Percentiles rank a stretch among this genome's conserved stretches.
Evolutionary conservation across 495 filamentous ascomycete species (phyloP).

Genomic region (Hypomontagnella submonticulosa): DNA sequence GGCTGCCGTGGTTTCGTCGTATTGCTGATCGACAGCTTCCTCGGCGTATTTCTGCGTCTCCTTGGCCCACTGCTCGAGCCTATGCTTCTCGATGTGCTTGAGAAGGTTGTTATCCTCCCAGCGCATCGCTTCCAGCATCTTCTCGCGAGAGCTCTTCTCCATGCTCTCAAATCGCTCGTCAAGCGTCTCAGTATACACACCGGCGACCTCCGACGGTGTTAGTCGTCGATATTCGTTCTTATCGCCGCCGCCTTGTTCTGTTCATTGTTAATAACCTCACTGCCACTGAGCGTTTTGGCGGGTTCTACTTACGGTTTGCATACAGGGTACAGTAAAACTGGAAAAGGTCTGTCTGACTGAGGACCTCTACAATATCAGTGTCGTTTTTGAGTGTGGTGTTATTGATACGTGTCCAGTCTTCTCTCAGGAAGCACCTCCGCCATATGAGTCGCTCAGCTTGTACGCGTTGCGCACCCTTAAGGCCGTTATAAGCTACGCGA

Average conservation of each 20-base stretch:
- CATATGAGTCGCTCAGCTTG: constrained; percentile 78
- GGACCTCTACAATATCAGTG: constrained; percentile 53
- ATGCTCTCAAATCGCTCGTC: constrained; percentile 63
- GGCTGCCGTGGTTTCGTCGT: constrained; percentile 40
- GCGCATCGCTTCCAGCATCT: constrained; percentile 63
- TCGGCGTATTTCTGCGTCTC: constrained; percentile 57
- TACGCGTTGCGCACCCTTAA: constrained; percentile 62
- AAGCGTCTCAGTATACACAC: constrained; percentile 63
- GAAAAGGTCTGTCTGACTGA: constrained; percentile 64
- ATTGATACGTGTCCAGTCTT: constrained; percentile 77
- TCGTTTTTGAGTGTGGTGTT: constrained; percentile 65
- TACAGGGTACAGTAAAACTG: constrained; percentile 58
- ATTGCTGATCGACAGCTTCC: constrained; percentile 46
- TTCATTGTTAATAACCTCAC: constrained; percentile 27
- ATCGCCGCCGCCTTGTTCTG: constrained; percentile 38
- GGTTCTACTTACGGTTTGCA: constrained; percentile 55
- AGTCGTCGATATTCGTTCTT: constrained; percentile 42
- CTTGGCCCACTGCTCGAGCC: constrained; percentile 70
- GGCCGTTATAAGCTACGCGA: constrained; percentile 68
- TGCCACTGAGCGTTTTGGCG: not conserved
- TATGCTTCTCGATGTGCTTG: constrained; percentile 65
- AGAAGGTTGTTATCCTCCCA: constrained; percentile 65
- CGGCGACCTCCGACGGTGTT: constrained; percentile 62
- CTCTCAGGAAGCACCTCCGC: constrained; percentile 81
- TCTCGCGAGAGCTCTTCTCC: constrained; percentile 60